phyloP scores from a whole-genome alignment of 192 early-diverging fungal genomes.

The Allomyces macrogynus region DNA sequence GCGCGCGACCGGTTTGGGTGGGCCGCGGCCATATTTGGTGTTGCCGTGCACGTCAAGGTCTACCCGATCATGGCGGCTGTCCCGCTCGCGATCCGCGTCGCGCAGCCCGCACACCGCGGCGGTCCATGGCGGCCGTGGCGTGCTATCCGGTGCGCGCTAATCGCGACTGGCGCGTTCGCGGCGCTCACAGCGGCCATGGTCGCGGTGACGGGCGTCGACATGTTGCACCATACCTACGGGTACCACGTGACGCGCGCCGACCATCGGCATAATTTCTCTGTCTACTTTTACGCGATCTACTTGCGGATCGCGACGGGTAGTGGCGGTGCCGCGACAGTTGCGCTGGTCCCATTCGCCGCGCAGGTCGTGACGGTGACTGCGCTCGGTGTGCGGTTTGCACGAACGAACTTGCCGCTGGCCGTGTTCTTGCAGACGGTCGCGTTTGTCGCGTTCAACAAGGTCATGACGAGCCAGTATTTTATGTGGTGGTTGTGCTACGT shows the following conservation, averaged over 20 bases:
- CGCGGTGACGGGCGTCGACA: conserved; percentile 55
- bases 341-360: conserved; percentile 63
- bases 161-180: background rate
- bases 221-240: conserved; percentile 74
- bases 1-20: conserved; percentile 21
- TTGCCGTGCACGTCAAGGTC: conserved; percentile 90
- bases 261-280: conserved; percentile 95
- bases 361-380: conserved; percentile 46
- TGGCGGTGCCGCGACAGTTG: conserved; percentile 19
- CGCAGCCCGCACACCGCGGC: too few relatives aligned
- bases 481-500: conserved; percentile 96
- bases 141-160: background rate
- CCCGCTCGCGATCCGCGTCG: conserved; percentile 49
- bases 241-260: conserved; percentile 92
- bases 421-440: conserved; percentile 84
- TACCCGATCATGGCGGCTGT: conserved; percentile 91
- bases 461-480: conserved; percentile 89
- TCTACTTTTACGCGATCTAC: conserved; percentile 93
- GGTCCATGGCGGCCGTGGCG: background rate
- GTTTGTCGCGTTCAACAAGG: conserved; percentile 94
- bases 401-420: conserved; percentile 67
- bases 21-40: conserved; percentile 55
- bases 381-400: conserved; percentile 43
- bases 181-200: conserved; percentile 1
- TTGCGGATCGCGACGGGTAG: conserved; percentile 26